These are phyloP conservation scores for Diospyros kaki DNA, from an alignment of 148 eudicot species.

Conservation along the genomic window DNA sequence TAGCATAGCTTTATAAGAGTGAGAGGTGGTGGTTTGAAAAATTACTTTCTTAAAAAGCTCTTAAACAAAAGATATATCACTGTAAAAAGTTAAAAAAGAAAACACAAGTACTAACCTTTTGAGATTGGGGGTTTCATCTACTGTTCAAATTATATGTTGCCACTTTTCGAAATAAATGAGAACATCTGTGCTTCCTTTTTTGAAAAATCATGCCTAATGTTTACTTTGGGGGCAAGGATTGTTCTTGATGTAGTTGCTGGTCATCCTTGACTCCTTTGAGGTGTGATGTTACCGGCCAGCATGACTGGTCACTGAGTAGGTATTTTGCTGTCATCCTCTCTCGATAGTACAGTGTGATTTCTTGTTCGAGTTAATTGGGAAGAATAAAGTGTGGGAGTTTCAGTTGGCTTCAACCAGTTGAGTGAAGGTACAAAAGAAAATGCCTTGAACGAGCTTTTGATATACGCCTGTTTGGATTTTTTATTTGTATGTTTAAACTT, in stretches of 20 bases:
- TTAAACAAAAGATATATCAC: constrained; percentile 6
- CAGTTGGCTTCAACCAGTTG: constrained; percentile 5
- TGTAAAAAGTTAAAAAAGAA: constrained; percentile 15
- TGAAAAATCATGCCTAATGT: background rate
- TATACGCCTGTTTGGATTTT: too few species aligned
- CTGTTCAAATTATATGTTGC: constrained; percentile 15
- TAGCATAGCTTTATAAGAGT: constrained; percentile 46
- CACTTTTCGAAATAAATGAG: background rate
- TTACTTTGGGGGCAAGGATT: background rate
- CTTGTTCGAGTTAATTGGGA: background rate
- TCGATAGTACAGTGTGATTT: background rate
- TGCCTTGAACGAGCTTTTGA: too few species aligned
- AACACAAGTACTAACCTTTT: background rate
- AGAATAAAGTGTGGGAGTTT: background rate
- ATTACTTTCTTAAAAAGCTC: constrained; percentile 5
- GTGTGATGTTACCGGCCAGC: too few species aligned
- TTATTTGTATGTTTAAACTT: too few species aligned
- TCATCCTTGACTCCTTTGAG: too few species aligned
- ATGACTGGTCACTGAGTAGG: too few species aligned
- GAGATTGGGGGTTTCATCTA: constrained; percentile 4
- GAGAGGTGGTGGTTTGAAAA: constrained; percentile 21
- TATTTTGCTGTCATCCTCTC: too few species aligned
- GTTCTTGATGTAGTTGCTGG: too few species aligned
- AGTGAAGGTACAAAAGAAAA: background rate
- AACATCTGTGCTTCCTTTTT: background rate